Conservation (phyloP, 2,329 filamentous ascomycete species). For the Penicillium sp. region DNA sequence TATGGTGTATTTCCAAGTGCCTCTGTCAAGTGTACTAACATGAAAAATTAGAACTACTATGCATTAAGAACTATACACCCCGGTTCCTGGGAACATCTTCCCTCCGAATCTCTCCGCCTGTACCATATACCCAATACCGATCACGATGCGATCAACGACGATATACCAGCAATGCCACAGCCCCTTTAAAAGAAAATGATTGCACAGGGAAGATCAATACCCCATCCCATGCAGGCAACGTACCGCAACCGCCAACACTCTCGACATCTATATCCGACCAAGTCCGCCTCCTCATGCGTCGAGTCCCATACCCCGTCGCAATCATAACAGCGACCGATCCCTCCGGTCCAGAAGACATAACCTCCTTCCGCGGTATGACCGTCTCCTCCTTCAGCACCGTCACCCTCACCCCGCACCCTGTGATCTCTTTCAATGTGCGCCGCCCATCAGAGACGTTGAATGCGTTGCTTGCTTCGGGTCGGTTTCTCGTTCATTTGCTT, state of each 20-base stretch:
- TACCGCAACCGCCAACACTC: neutral
- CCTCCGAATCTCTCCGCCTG: neutral
- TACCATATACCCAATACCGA: slow-evolving; percentile 9
- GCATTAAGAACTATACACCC: neutral
- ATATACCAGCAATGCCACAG: slow-evolving; percentile 18
- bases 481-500: slow-evolving; percentile 56
- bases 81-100: neutral
- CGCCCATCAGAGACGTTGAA: slow-evolving; percentile 57
- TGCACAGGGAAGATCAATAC: neutral
- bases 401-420: slow-evolving; percentile 53
- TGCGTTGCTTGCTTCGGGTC: slow-evolving; percentile 48
- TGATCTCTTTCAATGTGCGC: slow-evolving; percentile 64
- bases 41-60: neutral
- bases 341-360: slow-evolving; percentile 23
- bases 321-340: slow-evolving; percentile 53
- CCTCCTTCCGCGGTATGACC: slow-evolving; percentile 53
- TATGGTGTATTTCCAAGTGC: neutral
- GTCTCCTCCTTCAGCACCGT: slow-evolving; percentile 64
- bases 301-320: slow-evolving; percentile 58
- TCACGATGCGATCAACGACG: slow-evolving; percentile 17
- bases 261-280: slow-evolving; percentile 32
- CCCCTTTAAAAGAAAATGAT: slow-evolving; percentile 3
- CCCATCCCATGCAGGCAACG: neutral
- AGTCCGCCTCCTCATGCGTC: slow-evolving; percentile 52
- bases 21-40: slow-evolving; percentile 8